Base-by-base conservation (phyloP, 225 moss, liverwort and hornwort genomes). In the Thuidium tamariscinum region DNA sequence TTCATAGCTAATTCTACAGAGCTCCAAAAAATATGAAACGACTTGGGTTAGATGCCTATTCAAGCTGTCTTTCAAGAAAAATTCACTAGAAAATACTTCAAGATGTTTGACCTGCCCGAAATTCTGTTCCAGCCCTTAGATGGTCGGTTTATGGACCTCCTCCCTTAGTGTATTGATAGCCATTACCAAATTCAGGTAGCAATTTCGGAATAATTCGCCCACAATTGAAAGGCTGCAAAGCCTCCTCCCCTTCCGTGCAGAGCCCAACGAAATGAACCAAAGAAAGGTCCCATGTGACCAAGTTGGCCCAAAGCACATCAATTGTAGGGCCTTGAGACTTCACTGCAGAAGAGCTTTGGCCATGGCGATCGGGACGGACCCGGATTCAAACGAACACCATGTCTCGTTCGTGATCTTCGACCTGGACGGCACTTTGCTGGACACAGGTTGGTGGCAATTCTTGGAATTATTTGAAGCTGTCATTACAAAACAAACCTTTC, bases 341-440 rank as follows among this genome's bases (percentile, higher is more conserved):
- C 8, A 16, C 16, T 83, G 16, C 72, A 7, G 10, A 25, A 48
- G 80, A 79, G 18, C 66, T 57, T 42, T 10, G 84, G 54, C 70
- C 10, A 90, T 85, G 90, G 84, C 77, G 51, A 68, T 79, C 17
- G 73, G 57, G 9, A 64, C 52, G 12, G 87, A 26, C 79, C 32
- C 15, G 16, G 77, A 76, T 32, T 27, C 29, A 9, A 44, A 34
- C 16, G 11, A 57, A n/a, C 70, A 72, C 77, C 79, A 37, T 20
- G 82, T 88, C 48, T 81, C 91, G 13, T 81, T 91, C 64, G 83
- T 96, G 7, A 91, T 95, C 71, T 80, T 95, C 54, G 96, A 96
- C 86, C 89, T 96, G 60, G 96, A 96, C 66, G 96, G 95, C 78
- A 96, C 96, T 44, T 87, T 96, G 51, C 89, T 96, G n/a, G 94